phyloP scores from a whole-genome alignment of 768 basidiomycete species.

The Panellus pusillus region DNA sequence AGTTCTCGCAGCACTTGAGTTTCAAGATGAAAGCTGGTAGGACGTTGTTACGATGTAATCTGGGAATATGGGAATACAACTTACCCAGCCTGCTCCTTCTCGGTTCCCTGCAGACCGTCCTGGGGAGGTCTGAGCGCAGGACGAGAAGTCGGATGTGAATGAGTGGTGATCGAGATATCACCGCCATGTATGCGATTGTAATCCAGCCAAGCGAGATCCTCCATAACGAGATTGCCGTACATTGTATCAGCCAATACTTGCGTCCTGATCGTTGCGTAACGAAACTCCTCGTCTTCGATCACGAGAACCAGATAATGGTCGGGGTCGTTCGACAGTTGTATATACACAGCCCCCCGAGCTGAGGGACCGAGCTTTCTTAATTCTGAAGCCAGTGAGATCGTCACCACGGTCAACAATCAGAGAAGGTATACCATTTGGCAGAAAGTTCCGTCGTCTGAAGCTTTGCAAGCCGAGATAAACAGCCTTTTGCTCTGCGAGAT shows the following conservation, averaged over 20 bases:
- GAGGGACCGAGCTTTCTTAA: slow-evolving; percentile 66
- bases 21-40: slow-evolving; percentile 63
- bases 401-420: neutral
- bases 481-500: slow-evolving; percentile 84
- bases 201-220: slow-evolving; percentile 80
- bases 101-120: slow-evolving; percentile 28
- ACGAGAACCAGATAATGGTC: slow-evolving; percentile 84
- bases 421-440: slow-evolving; percentile 52
- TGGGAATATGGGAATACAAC: neutral
- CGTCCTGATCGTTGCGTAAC: slow-evolving; percentile 79
- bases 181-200: slow-evolving; percentile 63
- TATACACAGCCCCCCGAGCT: slow-evolving; percentile 65
- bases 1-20: slow-evolving; percentile 74
- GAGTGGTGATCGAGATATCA: slow-evolving; percentile 26
- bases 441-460: slow-evolving; percentile 68
- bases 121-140: neutral
- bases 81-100: slow-evolving; percentile 24
- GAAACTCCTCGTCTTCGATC: slow-evolving; percentile 73
- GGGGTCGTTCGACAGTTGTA: slow-evolving; percentile 76
- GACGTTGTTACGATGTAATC: neutral
- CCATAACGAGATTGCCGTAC: slow-evolving; percentile 64
- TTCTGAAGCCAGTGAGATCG: slow-evolving; percentile 43
- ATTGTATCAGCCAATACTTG: slow-evolving; percentile 52
- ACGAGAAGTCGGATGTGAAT: slow-evolving; percentile 18
- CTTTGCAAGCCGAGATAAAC: slow-evolving; percentile 79